phyloP scores from a whole-genome alignment of 371 early-diverging fungal genomes.

The Umbelopsis sp. region DNA sequence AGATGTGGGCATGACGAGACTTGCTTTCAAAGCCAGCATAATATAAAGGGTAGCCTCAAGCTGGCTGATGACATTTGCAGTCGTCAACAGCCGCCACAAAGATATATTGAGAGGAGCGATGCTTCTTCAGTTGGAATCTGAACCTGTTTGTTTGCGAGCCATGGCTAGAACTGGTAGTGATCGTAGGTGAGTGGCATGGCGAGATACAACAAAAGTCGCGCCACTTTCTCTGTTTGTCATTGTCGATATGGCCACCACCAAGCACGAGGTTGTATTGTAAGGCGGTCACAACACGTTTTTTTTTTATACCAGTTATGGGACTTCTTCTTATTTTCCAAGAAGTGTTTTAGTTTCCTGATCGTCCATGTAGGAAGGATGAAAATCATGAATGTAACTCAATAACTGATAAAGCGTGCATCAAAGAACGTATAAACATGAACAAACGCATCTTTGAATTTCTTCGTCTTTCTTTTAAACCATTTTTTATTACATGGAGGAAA shows the following conservation, averaged over 20 bases:
- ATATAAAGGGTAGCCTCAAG: too few species aligned
- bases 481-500: not conserved
- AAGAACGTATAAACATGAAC: not conserved
- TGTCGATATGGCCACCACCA: not conserved
- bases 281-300: conserved; percentile 6
- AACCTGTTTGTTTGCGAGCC: too few species aligned
- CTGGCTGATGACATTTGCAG: too few species aligned
- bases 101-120: too few species aligned
- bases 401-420: not conserved
- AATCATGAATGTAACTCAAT: not conserved
- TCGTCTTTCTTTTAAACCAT: not conserved
- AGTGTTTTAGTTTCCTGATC: too few species aligned
- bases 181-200: not conserved
- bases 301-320: not conserved
- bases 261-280: conserved; percentile 15
- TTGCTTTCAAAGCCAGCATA: too few species aligned
- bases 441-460: not conserved
- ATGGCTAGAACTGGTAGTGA: not conserved
- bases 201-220: not conserved
- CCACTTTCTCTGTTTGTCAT: not conserved
- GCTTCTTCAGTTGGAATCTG: too few species aligned
- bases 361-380: too few species aligned
- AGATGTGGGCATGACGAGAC: too few species aligned
- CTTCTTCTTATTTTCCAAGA: too few species aligned
- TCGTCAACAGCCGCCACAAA: too few species aligned